Evolutionary conservation across 768 basidiomycete species (phyloP).

Genomic region (Coprinopsis marcescibilis): DNA sequence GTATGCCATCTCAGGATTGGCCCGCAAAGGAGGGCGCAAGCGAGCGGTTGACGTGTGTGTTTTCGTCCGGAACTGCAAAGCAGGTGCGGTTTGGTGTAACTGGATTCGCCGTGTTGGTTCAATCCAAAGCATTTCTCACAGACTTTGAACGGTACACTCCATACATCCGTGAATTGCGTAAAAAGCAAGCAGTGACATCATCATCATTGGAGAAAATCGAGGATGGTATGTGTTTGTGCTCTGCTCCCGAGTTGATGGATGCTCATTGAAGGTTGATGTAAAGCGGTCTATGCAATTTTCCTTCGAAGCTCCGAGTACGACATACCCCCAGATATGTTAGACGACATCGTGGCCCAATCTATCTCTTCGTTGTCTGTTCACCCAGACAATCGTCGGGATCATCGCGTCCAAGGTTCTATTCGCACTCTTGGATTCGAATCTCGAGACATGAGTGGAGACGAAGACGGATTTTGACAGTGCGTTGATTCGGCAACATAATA

Average conservation of each 20-base stretch:
- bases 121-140: slow-evolving; percentile 7
- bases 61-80: slow-evolving; percentile 71
- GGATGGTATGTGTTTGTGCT: slow-evolving; percentile 51
- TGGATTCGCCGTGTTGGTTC: too few relatives aligned
- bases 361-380: slow-evolving; percentile 26
- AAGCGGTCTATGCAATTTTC: slow-evolving; percentile 69
- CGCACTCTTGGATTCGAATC: too few relatives aligned
- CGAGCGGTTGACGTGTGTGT: slow-evolving; percentile 59
- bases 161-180: slow-evolving; percentile 64
- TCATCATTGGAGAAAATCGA: slow-evolving; percentile 95
- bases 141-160: slow-evolving; percentile 79
- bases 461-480: background rate
- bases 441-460: background rate
- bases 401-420: background rate
- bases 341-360: slow-evolving; percentile 57
- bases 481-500: too few relatives aligned
- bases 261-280: background rate
- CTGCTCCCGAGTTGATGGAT: background rate
- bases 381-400: background rate
- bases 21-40: slow-evolving; percentile 56
- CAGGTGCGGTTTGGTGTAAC: too few relatives aligned
- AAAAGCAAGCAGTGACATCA: slow-evolving; percentile 82
- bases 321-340: slow-evolving; percentile 58
- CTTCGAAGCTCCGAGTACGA: slow-evolving; percentile 73
- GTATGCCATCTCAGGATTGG: slow-evolving; percentile 80